Percentiles rank a stretch among this genome's conserved stretches.
phyloP scores from a whole-genome alignment of 768 basidiomycete species.

The Mycena pura region DNA sequence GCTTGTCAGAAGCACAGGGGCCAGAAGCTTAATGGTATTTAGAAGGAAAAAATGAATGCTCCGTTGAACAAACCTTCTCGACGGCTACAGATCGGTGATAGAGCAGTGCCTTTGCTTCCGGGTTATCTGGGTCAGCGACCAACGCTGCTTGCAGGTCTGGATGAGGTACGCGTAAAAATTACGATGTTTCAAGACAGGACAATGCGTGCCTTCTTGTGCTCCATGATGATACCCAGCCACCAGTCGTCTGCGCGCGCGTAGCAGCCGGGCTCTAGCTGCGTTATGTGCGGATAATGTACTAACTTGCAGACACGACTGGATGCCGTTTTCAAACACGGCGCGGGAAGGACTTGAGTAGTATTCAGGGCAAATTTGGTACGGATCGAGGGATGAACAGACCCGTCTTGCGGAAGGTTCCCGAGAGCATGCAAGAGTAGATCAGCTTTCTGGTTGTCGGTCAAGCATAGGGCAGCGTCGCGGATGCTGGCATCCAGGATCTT shows the following conservation, averaged over 20 bases:
- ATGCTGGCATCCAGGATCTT: slow-evolving; percentile 80
- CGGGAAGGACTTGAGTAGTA: slow-evolving; percentile 53
- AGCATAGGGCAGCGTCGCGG: slow-evolving; percentile 64
- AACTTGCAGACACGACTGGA: slow-evolving; percentile 72
- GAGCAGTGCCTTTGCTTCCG: slow-evolving; percentile 67
- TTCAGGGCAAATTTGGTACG: not conserved
- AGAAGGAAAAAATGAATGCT: too few species aligned
- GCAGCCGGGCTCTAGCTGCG: slow-evolving; percentile 64
- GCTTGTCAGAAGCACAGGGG: slow-evolving; percentile 46
- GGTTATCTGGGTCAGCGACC: slow-evolving; percentile 68
- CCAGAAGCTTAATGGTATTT: slow-evolving; percentile 43
- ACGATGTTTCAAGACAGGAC: slow-evolving; percentile 5
- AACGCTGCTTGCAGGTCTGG: slow-evolving; percentile 73
- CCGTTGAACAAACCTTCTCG: slow-evolving; percentile 64
- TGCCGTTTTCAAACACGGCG: slow-evolving; percentile 74
- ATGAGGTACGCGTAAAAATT: not conserved
- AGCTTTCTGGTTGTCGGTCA: slow-evolving; percentile 71
- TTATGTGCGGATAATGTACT: slow-evolving; percentile 57
- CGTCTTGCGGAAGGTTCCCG: slow-evolving; percentile 76
- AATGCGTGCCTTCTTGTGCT: slow-evolving; percentile 65
- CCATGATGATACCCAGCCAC: slow-evolving; percentile 63
- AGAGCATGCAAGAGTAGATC: slow-evolving; percentile 82
- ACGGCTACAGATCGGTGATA: slow-evolving; percentile 61
- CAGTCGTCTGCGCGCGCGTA: slow-evolving; percentile 73
- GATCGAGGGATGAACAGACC: slow-evolving; percentile 43